Evolutionary conservation across 2,329 filamentous ascomycete species (phyloP), one percentile per base, ranked within the genome.

Genomic region (Sporothrix schenckii): DNA sequence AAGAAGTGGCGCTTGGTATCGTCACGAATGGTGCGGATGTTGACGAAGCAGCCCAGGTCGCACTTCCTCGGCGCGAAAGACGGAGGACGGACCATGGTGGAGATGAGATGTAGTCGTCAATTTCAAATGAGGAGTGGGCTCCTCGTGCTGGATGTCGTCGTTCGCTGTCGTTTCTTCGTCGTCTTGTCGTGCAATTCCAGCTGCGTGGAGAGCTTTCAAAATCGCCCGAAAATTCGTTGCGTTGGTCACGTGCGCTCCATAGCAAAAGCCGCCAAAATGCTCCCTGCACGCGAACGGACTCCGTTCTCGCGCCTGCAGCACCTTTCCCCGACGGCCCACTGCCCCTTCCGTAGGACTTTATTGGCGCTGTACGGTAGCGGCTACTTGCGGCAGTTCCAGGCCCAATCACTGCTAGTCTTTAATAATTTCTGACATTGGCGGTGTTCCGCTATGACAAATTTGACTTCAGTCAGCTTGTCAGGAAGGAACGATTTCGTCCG

Each of bases 1-100:
- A 94, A 97, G 71, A 93, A 92, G 83, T 96, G 94, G 77, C 95
- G 91, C 88, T 98, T 99, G 69, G 93, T 94, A 83, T 98, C 93
- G 81, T 99, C 95, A 77, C 95, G 92, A 79, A 99, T 91, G 75
- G 92, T 87, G 75, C 91, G 90, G 79, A 91, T 88, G 78, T 97
- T 97, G 82, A 96, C 81, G 78, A 92, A 97, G 79, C 92, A 92
- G 79, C 91, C 90, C 75, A 98, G 83, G 76, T 98, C 93, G 76
- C 97, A 89, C 85, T 90, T 94, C 82, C 97, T 97, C 44, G 93
- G 86, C 76, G 93, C 87, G 82, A 97, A 97, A 83, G 90, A 92
- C 92, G 73, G 75, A 87, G 83, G 80, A n/a, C 53, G 69, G 53
- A 56, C 56, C 44, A 68, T 69, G 49, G 49, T 41, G 60, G 39